Evolutionary conservation across 2,329 filamentous ascomycete genomes (phyloP).

Genomic region (Alternaria tenuissima): DNA sequence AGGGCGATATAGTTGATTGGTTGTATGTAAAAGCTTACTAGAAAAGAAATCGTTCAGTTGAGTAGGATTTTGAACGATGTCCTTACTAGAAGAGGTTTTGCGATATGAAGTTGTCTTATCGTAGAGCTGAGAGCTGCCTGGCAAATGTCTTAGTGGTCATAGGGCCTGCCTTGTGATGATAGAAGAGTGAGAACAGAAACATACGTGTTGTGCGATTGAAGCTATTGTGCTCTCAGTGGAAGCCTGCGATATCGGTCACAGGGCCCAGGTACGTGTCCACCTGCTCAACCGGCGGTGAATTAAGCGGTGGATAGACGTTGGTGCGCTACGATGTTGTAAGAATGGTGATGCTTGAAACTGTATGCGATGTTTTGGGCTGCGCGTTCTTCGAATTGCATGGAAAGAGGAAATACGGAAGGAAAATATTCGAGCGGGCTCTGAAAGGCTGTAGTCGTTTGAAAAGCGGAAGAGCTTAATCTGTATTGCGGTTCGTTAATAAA

Average conservation of each 20-base stretch:
- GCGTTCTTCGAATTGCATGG: background rate
- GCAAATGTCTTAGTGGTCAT: constrained; percentile 11
- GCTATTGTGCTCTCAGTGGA: constrained; percentile 15
- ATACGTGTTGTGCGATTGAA: background rate
- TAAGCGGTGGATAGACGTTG: constrained; percentile 8
- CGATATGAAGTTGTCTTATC: background rate
- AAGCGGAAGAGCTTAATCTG: background rate
- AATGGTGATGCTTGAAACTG: background rate
- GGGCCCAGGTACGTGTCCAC: constrained; percentile 8
- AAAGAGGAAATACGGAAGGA: background rate
- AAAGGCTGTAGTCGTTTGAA: background rate
- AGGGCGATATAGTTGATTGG: background rate
- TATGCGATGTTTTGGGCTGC: background rate
- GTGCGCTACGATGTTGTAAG: constrained; percentile 3
- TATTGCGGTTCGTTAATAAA: background rate
- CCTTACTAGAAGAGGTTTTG: background rate
- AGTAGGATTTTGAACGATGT: background rate
- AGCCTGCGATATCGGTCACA: constrained; percentile 13
- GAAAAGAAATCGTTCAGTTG: background rate
- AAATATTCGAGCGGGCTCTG: background rate
- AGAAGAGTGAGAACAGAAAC: constrained; percentile 3
- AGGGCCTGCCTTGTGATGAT: constrained; percentile 6
- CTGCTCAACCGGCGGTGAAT: constrained; percentile 17
- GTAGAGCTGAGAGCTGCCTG: constrained; percentile 11
- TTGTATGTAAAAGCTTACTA: background rate